A percentile compares a stretch with the other conserved stretches of the same genome.
Evolutionary conservation across 2,329 filamentous ascomycete species (phyloP).

Genomic region (Ophiostoma ulmi): DNA sequence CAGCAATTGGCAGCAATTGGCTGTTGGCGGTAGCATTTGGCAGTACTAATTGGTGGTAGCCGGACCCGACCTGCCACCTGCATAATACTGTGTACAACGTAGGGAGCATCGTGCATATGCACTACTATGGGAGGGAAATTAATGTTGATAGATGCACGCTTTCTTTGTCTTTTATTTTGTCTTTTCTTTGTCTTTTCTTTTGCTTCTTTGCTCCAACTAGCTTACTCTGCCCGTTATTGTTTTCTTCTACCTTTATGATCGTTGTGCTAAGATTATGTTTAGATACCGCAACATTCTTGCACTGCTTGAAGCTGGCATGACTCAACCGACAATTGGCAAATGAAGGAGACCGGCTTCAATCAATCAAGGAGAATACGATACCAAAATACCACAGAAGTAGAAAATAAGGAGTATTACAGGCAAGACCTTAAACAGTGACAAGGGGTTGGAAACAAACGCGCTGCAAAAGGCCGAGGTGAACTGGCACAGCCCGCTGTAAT

Average conservation of each 20-base stretch:
- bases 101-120: slow-evolving; percentile 15
- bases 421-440: slow-evolving; percentile 11
- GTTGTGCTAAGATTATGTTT: not conserved
- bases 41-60: not conserved
- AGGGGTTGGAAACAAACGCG: slow-evolving; percentile 27
- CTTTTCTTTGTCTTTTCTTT: not conserved
- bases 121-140: slow-evolving; percentile 14
- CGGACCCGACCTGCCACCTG: slow-evolving; percentile 12
- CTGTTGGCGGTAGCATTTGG: no score
- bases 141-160: not conserved
- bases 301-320: not conserved
- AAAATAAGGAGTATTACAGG: no score
- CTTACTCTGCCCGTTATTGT: no score
- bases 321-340: not conserved
- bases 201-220: not conserved
- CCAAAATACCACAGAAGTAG: not conserved
- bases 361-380: not conserved
- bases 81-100: not conserved
- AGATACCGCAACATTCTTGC: not conserved
- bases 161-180: not conserved
- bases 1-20: not conserved
- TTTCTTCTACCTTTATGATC: no score
- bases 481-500: slow-evolving; percentile 10
- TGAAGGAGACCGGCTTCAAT: not conserved
- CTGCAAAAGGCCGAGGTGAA: slow-evolving; percentile 13